Evolutionary conservation across 2,329 filamentous ascomycete genomes (phyloP).

Genomic region (Arachnopeziza araneosa): DNA sequence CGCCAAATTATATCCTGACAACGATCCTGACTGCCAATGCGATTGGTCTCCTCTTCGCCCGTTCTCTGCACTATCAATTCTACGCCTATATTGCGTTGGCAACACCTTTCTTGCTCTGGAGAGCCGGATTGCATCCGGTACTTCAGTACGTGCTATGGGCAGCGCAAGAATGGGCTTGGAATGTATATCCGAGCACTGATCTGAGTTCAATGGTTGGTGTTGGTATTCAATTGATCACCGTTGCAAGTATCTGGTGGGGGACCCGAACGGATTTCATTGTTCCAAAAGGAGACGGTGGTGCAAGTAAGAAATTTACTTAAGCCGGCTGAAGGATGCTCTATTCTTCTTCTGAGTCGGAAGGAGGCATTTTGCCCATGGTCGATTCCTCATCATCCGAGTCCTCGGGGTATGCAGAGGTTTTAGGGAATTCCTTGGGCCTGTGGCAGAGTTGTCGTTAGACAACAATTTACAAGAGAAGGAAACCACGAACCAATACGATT

Average conservation of each 20-base stretch:
- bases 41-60: slow-evolving; percentile 65
- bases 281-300: slow-evolving; percentile 21
- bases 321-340: slow-evolving; percentile 14
- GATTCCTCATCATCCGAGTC: slow-evolving; percentile 72
- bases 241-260: slow-evolving; percentile 38
- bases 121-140: slow-evolving; percentile 53
- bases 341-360: slow-evolving; percentile 68
- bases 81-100: slow-evolving; percentile 69
- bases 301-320: slow-evolving; percentile 23
- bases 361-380: slow-evolving; percentile 78
- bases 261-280: slow-evolving; percentile 29
- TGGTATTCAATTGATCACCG: slow-evolving; percentile 59
- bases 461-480: background rate
- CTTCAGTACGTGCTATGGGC: slow-evolving; percentile 55
- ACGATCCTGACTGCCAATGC: slow-evolving; percentile 55
- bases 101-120: slow-evolving; percentile 67
- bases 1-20: slow-evolving; percentile 56
- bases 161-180: slow-evolving; percentile 69
- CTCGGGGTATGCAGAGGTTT: slow-evolving; percentile 53
- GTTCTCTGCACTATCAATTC: slow-evolving; percentile 71
- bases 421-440: slow-evolving; percentile 77
- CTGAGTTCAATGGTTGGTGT: slow-evolving; percentile 64
- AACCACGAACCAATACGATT: slow-evolving; percentile 68
- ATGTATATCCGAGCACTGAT: slow-evolving; percentile 64
- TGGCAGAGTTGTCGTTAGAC: background rate